Conservation (phyloP, 176 grass and related monocot species). For the Juncus inflexus region DNA sequence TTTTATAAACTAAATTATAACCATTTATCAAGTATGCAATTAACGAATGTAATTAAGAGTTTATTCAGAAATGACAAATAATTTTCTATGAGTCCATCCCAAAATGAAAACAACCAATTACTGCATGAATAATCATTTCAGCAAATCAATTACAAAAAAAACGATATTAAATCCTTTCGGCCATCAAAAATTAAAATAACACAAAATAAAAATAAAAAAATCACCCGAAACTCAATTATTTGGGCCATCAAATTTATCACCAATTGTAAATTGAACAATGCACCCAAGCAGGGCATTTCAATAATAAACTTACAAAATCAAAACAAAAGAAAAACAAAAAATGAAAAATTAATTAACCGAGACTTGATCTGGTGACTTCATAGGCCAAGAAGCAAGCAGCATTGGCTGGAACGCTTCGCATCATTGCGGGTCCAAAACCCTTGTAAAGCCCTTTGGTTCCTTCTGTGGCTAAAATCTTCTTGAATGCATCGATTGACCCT, state of each 20-base stretch:
- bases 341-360: constrained; percentile 41
- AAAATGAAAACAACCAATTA: no score
- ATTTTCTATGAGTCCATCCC: no score
- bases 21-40: no score
- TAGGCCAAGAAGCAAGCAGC: constrained; percentile 79
- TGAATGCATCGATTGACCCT: constrained; percentile 57
- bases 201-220: no score
- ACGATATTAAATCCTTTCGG: constrained; percentile 4
- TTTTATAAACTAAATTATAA: no score
- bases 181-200: background rate
- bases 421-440: constrained; percentile 83
- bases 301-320: no score
- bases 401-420: constrained; percentile 70
- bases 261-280: background rate
- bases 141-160: background rate
- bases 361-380: constrained; percentile 52
- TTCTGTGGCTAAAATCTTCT: constrained; percentile 64
- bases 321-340: background rate
- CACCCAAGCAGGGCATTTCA: background rate
- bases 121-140: background rate
- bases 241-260: background rate
- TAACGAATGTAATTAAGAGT: no score
- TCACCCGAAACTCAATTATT: no score
- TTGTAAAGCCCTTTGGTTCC: constrained; percentile 69
- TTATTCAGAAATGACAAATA: no score